Conservation (phyloP, 2,329 filamentous ascomycete genomes). For the Fusarium miscanthi region DNA sequence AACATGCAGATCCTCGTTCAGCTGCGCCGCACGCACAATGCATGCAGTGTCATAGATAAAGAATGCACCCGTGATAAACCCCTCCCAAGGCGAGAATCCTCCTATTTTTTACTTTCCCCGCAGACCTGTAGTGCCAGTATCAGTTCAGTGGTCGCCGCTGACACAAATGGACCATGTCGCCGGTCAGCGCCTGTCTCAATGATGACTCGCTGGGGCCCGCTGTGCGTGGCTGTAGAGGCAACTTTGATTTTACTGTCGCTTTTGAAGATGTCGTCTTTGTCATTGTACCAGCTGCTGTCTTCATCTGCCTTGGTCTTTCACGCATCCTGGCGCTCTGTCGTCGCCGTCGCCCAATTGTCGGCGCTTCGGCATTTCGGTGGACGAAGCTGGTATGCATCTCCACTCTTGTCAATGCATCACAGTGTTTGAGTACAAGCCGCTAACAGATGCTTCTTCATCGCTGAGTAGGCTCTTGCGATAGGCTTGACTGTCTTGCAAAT, state of each 20-base stretch:
- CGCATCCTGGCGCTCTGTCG: neutral
- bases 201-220: neutral
- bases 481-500: neutral
- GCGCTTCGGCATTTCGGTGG: neutral
- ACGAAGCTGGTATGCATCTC: neutral
- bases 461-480: neutral
- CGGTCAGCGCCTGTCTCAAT: neutral
- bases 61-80: neutral
- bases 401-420: neutral
- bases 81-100: neutral
- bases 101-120: neutral
- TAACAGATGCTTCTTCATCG: neutral
- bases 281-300: neutral
- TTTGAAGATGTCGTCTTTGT: neutral
- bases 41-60: neutral
- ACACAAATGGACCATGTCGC: neutral
- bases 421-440: neutral
- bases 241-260: neutral
- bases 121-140: too few species aligned
- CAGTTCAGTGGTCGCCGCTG: neutral
- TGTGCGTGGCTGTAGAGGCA: neutral
- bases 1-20: neutral
- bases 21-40: neutral
- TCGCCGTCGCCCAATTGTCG: neutral
- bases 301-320: neutral